phyloP scores from a whole-genome alignment of 1,139 yeast species.

The Trichomonascaceae sp. region DNA sequence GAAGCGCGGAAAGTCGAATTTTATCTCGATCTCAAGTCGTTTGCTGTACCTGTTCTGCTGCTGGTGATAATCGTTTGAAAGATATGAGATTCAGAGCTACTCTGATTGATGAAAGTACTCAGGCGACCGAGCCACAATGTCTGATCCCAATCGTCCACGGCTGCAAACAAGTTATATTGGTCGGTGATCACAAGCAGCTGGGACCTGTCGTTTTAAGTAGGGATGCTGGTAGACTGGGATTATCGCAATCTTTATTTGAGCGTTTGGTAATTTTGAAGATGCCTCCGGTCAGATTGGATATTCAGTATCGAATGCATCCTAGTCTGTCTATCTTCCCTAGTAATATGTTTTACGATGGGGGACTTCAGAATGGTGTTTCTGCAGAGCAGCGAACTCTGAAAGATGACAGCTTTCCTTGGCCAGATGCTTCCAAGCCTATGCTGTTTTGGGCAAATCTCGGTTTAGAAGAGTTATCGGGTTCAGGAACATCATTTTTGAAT shows the following conservation, averaged over 20 bases:
- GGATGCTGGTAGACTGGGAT: slow-evolving; percentile 79
- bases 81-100: slow-evolving; percentile 62
- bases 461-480: slow-evolving; percentile 76
- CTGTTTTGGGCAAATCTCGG: slow-evolving; percentile 94
- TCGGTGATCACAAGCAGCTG: slow-evolving; percentile 93
- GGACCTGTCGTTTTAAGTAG: slow-evolving; percentile 85
- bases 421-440: slow-evolving; percentile 75
- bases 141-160: slow-evolving; percentile 85
- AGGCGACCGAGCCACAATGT: slow-evolving; percentile 89
- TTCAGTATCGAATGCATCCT: slow-evolving; percentile 96
- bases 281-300: slow-evolving; percentile 78
- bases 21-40: slow-evolving; percentile 68
- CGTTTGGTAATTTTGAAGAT: slow-evolving; percentile 80
- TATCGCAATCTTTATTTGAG: slow-evolving; percentile 80
- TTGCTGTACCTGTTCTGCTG: slow-evolving; percentile 90
- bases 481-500: slow-evolving; percentile 81
- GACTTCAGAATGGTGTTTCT: slow-evolving; percentile 86
- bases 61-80: slow-evolving; percentile 65
- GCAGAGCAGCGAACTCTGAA: slow-evolving; percentile 57
- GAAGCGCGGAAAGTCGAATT: slow-evolving; percentile 45
- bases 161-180: slow-evolving; percentile 80
- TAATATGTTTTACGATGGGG: slow-evolving; percentile 90
- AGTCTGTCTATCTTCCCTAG: slow-evolving; percentile 80
- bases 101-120: slow-evolving; percentile 87
- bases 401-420: slow-evolving; percentile 78